phyloP scores from a whole-genome alignment of 345 rosid species.

The Noccaea bulbosa region DNA sequence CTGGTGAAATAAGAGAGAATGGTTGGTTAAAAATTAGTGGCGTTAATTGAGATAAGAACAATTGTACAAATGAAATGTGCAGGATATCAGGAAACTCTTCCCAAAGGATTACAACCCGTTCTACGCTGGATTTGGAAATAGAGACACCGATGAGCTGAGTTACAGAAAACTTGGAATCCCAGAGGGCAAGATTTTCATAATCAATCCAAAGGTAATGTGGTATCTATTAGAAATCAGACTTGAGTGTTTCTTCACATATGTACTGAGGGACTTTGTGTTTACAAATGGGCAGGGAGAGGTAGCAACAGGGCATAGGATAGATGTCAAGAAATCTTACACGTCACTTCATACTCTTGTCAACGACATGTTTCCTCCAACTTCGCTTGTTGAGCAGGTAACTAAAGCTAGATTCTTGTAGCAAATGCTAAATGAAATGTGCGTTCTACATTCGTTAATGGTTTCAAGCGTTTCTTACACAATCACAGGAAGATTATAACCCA shows the following conservation, averaged over 20 bases:
- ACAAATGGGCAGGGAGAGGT: slow-evolving; percentile 72
- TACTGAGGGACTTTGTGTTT: slow-evolving; percentile 15
- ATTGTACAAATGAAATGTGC: slow-evolving; percentile 27
- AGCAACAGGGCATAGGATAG: slow-evolving; percentile 76
- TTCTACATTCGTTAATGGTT: slow-evolving; percentile 18
- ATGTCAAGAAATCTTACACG: slow-evolving; percentile 76
- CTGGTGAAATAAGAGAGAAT: neutral
- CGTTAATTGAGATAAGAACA: neutral
- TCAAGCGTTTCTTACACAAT: slow-evolving; percentile 15
- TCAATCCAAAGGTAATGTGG: slow-evolving; percentile 78
- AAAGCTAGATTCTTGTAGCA: neutral
- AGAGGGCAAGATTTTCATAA: slow-evolving; percentile 85
- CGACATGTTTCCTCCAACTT: slow-evolving; percentile 92
- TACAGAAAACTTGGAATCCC: slow-evolving; percentile 92
- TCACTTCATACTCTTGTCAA: slow-evolving; percentile 86
- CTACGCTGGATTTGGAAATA: slow-evolving; percentile 90
- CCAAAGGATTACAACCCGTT: slow-evolving; percentile 89
- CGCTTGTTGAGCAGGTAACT: slow-evolving; percentile 74
- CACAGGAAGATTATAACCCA: slow-evolving; percentile 84
- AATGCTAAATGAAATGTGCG: neutral
- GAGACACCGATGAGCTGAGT: slow-evolving; percentile 94
- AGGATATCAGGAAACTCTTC: slow-evolving; percentile 88
- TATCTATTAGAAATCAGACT: slow-evolving; percentile 2
- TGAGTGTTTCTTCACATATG: slow-evolving; percentile 17
- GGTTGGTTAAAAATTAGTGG: neutral